Evolutionary conservation across 495 filamentous ascomycete genomes (phyloP), one percentile per base, ranked within the genome.

Genomic region (Penicillium cinerascens): DNA sequence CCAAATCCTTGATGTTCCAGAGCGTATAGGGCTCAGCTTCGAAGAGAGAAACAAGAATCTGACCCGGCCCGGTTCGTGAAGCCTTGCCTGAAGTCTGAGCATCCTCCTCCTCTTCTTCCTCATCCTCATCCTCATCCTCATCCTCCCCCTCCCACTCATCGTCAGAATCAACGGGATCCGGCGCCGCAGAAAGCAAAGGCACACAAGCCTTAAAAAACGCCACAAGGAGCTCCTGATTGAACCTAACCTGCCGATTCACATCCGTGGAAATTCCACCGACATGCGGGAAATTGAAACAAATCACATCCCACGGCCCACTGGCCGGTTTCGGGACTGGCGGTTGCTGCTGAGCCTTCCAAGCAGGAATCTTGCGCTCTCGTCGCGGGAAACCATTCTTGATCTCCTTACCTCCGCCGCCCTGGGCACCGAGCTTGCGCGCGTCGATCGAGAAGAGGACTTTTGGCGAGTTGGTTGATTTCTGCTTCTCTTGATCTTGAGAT

Each of bases 201-300:
- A 75, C 52, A 54, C 76, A 83, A 8, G 80, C 73, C 54, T 79
- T 77, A 74, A 97, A 96, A 68, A 95, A 95, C 5, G 74, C 78
- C 9, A 95, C 88, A 2, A 97, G 77, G 26, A 97, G 76, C 63
- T 92, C 87, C 71, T 97, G 93, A 64, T 98, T 97, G 58, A 85
- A 79, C 29, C 93, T 83, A 11, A 97, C 91, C 72, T 98, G 93
- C 16, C 93, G 78, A 71, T 96, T 95, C 44, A 96, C 89, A 71
- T 98, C 93, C 40, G 83, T 97, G 41, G 82, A 87, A 55, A 91
- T 82, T 7, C 93, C 93, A 45, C 93, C 93, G 2, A 95, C 86
- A 70, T 98, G 93, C 42, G 93, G 93, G 70, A 98, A 98, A 74
- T 96, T 95, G 79, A 97, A 98, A 42, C 90, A 79, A 44, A 97